Percentiles rank a stretch among this genome's conserved stretches.
Evolutionary conservation across 2,329 filamentous ascomycete genomes (phyloP).

Genomic region (Hymenotorrendiella dingleyae): DNA sequence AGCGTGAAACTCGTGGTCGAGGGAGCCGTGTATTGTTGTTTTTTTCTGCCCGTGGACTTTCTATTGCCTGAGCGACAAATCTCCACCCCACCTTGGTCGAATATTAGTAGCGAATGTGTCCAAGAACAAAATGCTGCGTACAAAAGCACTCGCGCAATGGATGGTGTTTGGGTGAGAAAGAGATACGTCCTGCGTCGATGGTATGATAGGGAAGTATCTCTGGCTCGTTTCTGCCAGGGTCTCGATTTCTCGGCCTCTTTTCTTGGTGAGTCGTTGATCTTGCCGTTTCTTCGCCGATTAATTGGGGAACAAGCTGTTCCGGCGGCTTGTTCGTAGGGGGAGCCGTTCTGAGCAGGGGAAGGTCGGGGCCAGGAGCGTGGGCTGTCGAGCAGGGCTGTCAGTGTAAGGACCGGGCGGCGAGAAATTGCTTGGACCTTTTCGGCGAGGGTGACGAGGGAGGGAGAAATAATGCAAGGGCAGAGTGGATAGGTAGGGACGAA

Average conservation of each 20-base stretch:
- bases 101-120: too few relatives aligned
- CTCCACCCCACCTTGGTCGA: too few relatives aligned
- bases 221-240: too few relatives aligned
- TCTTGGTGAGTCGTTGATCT: background rate
- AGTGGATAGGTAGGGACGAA: background rate
- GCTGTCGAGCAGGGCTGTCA: conserved; percentile 1
- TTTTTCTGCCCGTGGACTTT: background rate
- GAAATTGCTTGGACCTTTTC: conserved; percentile 14
- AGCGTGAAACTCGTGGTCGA: conserved; percentile 20
- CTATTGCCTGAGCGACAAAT: background rate
- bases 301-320: background rate
- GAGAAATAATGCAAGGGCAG: background rate
- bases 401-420: conserved; percentile 3
- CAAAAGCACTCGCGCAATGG: background rate
- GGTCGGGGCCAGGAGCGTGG: background rate
- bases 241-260: too few relatives aligned
- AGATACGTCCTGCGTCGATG: too few relatives aligned
- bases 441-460: conserved; percentile 6
- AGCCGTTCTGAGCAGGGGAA: too few relatives aligned
- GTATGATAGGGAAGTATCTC: too few relatives aligned
- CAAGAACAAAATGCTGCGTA: too few relatives aligned
- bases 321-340: background rate
- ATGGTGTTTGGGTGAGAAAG: background rate
- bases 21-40: conserved; percentile 4
- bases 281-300: background rate